These are phyloP conservation scores for Pythium utonaiense DNA, from an alignment of 352 stramenopile species.

Conservation along the genomic window DNA sequence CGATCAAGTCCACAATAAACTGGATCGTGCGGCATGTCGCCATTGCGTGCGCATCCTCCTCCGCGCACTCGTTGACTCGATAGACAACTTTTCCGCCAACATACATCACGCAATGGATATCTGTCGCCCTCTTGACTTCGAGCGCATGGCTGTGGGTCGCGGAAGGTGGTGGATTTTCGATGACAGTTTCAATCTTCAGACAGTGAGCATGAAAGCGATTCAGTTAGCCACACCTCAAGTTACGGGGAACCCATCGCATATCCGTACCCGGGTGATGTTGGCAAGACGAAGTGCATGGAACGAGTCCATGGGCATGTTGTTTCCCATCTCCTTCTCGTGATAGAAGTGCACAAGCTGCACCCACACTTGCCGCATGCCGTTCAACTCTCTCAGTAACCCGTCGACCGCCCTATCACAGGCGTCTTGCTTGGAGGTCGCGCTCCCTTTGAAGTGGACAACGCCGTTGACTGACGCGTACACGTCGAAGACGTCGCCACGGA, in stretches of 20 bases:
- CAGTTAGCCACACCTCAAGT: neutral
- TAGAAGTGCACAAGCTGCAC: slow-evolving; percentile 71
- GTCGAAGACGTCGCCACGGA: slow-evolving; percentile 55
- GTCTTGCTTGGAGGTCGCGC: slow-evolving; percentile 43
- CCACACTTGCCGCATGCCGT: slow-evolving; percentile 51
- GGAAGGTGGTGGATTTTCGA: neutral
- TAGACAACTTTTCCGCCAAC: slow-evolving; percentile 46
- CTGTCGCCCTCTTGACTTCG: slow-evolving; percentile 13
- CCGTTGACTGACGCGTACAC: slow-evolving; percentile 64
- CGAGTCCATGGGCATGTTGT: slow-evolving; percentile 44
- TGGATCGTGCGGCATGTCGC: slow-evolving; percentile 46
- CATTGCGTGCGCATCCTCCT: slow-evolving; percentile 45
- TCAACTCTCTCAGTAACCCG: slow-evolving; percentile 49
- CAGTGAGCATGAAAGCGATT: neutral
- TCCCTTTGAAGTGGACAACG: slow-evolving; percentile 46
- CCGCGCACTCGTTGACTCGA: slow-evolving; percentile 42
- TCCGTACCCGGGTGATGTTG: slow-evolving; percentile 61
- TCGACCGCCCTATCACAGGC: slow-evolving; percentile 62
- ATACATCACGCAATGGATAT: slow-evolving; percentile 25
- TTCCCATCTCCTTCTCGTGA: slow-evolving; percentile 53
- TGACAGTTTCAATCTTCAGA: slow-evolving; percentile 13
- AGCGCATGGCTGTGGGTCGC: slow-evolving; percentile 5
- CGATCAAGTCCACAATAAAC: slow-evolving; percentile 73
- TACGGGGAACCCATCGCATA: neutral
- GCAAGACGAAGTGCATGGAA: slow-evolving; percentile 62